Evolutionary conservation across 176 grass and related monocot genomes (phyloP).

Genomic region (Rhipidocladum racemiflorum): DNA sequence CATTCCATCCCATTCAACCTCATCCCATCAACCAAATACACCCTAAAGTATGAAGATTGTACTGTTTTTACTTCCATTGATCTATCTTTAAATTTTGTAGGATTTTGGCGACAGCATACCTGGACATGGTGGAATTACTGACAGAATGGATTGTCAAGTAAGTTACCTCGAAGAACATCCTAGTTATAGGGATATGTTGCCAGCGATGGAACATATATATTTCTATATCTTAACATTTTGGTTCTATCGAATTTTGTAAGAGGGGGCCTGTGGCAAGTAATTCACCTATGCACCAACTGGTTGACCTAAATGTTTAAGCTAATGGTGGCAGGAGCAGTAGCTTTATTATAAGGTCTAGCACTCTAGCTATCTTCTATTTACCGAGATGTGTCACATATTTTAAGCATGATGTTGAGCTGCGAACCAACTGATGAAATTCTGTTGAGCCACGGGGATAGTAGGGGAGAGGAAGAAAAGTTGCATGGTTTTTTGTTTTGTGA

Average conservation of each 20-base stretch:
- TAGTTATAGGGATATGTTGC: background rate
- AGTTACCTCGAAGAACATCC: slow-evolving; percentile 32
- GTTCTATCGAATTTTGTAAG: background rate
- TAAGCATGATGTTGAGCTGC: background rate
- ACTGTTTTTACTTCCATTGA: slow-evolving; percentile 9
- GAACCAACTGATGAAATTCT: background rate
- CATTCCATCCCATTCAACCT: no score
- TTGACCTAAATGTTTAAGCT: background rate
- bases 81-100: slow-evolving; percentile 44
- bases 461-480: background rate
- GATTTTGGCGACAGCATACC: slow-evolving; percentile 99
- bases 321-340: background rate
- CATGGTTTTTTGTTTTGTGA: background rate
- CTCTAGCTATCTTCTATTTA: background rate
- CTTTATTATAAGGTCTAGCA: background rate
- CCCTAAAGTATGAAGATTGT: background rate
- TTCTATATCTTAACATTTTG: background rate
- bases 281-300: background rate
- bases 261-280: background rate
- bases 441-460: background rate
- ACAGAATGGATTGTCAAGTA: slow-evolving; percentile 99
- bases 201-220: slow-evolving; percentile 12
- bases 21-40: no score
- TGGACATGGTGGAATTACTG: slow-evolving; percentile 96
- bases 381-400: background rate